phyloP scores from a whole-genome alignment of 2,329 filamentous ascomycete genomes.

The Pyrenophora seminiperda region DNA sequence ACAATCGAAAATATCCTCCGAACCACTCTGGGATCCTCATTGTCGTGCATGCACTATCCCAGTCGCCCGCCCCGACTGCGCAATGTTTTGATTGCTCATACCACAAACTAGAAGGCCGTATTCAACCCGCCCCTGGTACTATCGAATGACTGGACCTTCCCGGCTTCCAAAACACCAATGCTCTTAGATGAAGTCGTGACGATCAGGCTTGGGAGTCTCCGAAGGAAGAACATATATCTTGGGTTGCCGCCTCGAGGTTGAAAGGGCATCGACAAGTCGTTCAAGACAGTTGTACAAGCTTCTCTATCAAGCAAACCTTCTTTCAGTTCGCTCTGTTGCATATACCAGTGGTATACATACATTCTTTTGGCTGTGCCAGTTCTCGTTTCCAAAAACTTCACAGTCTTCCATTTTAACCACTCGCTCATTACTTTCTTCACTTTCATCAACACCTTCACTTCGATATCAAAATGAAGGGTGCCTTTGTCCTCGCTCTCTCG shows the following conservation, averaged over 20 bases:
- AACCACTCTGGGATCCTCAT: conserved; percentile 7
- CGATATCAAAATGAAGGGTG: conserved; percentile 25
- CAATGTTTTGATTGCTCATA: conserved; percentile 12
- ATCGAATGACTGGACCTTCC: conserved; percentile 17
- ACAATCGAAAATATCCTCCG: conserved; percentile 5
- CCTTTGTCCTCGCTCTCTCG: conserved; percentile 30
- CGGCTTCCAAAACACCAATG: conserved; percentile 1
- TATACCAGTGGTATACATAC: conserved; percentile 19
- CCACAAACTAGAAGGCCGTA: conserved; percentile 11
- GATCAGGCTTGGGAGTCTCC: conserved; percentile 12
- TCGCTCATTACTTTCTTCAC: not conserved
- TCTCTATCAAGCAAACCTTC: conserved; percentile 1
- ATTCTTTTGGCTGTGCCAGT: conserved; percentile 23
- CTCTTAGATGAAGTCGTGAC: conserved; percentile 16
- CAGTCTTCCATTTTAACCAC: not conserved
- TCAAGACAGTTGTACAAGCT: conserved; percentile 11
- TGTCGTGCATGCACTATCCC: conserved; percentile 6
- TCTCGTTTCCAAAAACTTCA: conserved; percentile 5
- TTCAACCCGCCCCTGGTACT: conserved; percentile 8
- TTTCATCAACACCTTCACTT: not conserved
- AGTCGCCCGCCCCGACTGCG: conserved; percentile 8
- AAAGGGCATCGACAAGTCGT: conserved; percentile 17
- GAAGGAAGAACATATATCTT: conserved; percentile 17
- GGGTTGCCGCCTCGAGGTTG: not conserved
- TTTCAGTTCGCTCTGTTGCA: conserved; percentile 7